Evolutionary conservation across 2,329 filamentous ascomycete species (phyloP).

Genomic region (Claviceps citrina): DNA sequence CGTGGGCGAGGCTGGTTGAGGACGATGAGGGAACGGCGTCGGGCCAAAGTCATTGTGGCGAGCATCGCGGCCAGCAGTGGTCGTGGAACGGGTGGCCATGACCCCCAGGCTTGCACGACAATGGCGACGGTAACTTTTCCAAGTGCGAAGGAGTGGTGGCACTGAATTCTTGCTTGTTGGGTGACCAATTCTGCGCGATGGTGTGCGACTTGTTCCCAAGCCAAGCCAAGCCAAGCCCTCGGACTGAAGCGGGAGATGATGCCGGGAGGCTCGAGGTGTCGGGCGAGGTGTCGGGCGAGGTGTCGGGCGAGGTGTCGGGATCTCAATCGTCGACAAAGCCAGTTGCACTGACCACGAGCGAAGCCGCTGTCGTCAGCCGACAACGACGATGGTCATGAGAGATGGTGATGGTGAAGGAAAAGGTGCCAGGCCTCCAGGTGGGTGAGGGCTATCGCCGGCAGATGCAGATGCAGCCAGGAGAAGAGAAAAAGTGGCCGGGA

Average conservation of each 20-base stretch:
- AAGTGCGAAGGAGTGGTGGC: not conserved
- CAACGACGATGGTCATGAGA: not conserved
- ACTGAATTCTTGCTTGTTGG: not conserved
- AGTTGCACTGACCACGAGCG: not conserved
- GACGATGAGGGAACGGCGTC: slow-evolving; percentile 22
- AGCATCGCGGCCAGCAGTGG: slow-evolving; percentile 14
- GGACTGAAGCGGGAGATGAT: not conserved
- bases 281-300: too few species aligned
- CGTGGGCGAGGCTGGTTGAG: slow-evolving; percentile 60
- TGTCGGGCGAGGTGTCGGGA: not conserved
- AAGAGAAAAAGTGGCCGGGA: too few species aligned
- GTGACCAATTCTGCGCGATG: not conserved
- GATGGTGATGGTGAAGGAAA: not conserved
- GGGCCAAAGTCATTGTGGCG: slow-evolving; percentile 15
- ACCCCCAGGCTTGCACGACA: not conserved
- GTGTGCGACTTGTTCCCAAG: too few species aligned
- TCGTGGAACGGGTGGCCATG: slow-evolving; percentile 19
- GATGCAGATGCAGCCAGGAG: too few species aligned
- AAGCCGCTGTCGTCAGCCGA: not conserved
- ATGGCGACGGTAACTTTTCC: too few species aligned
- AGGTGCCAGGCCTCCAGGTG: not conserved
- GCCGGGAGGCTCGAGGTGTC: not conserved
- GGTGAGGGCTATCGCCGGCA: too few species aligned
- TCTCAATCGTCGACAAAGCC: not conserved
- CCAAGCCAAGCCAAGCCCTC: not conserved